These are phyloP conservation scores for Fusarium ambrosium DNA, from an alignment of 2,329 filamentous ascomycete genomes.

Conservation along the genomic window DNA sequence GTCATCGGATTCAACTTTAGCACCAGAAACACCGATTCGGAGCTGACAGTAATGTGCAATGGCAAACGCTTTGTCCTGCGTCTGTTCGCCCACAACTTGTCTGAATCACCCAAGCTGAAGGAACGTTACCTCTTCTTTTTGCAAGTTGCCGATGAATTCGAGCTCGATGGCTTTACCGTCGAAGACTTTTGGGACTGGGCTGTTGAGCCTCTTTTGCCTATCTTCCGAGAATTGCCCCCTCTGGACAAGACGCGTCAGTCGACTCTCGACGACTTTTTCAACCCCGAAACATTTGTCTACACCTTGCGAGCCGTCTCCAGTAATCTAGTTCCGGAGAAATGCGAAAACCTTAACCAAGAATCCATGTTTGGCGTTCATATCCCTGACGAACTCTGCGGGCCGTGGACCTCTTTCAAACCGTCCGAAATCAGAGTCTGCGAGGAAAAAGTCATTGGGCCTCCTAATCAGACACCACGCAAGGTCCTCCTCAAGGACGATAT, in stretches of 20 bases:
- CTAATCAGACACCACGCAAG: conserved; percentile 7
- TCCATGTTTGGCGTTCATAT: conserved; percentile 13
- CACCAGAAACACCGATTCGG: conserved; percentile 23
- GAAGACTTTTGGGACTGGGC: conserved; percentile 45
- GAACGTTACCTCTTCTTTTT: conserved; percentile 43
- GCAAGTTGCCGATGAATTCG: conserved; percentile 36
- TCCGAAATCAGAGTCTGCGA: conserved; percentile 16
- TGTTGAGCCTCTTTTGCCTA: conserved; percentile 19
- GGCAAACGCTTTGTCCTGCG: conserved; percentile 29
- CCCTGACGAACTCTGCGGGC: conserved; percentile 14
- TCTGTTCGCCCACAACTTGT: conserved; percentile 36
- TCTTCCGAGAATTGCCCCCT: not conserved
- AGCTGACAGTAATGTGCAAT: conserved; percentile 36
- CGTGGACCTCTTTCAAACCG: conserved; percentile 27
- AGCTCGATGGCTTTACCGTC: conserved; percentile 38
- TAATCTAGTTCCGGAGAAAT: conserved; percentile 12
- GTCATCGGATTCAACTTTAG: conserved; percentile 26
- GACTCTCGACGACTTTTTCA: conserved; percentile 28
- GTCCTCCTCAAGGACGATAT: conserved; percentile 18
- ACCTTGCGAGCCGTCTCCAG: conserved; percentile 22
- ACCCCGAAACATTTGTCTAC: conserved; percentile 25
- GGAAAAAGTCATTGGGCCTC: not conserved
- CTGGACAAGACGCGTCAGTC: not conserved
- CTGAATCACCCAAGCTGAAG: conserved; percentile 28
- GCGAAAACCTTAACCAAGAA: not conserved